Base-by-base conservation (phyloP, 495 filamentous ascomycete genomes). In the Recurvomyces mirabilis region DNA sequence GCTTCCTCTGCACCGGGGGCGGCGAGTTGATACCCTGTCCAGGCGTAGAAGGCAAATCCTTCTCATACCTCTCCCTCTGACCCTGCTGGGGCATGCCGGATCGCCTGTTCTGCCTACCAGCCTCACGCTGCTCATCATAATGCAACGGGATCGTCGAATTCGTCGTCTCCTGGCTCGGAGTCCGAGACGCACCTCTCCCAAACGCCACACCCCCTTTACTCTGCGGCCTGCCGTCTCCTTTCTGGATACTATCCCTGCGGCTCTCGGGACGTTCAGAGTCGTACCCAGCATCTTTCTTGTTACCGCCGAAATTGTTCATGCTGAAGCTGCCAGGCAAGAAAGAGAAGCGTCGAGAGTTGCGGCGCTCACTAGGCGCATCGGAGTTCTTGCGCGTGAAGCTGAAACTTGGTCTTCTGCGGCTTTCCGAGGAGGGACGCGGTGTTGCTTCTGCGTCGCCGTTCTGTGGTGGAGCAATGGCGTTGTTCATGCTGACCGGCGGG, bases 271-370 rank as follows among this genome's bases (percentile, higher is more conserved):
- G 12, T 17, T 36, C 48, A 5, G 43, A 39, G 70, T 69, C 2
- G 68, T 54, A 52, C 31, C 41, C 26, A 17, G 53, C 49, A 23
- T 64, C 57, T 50, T 57, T 47, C 41, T 36, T 37, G 31, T 46
- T 11, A 21, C 36, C 18, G 37, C 52, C 46, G 25, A 64, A 62
- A 28, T 44, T 66, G 56, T 73, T 79, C 59, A 75, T 64, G 17
- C 84, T 88, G 60, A 91, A 83, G 4, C 75, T 80, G 5, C 71
- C 59, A 0, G 86, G 86, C 12, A 96, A 68, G 34, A 98, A 73
- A 1, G 85, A 93, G 61, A 87, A 88, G 29, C 54, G 50, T 24
- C 51, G 41, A 1, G 54, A 54, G 19, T 47, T 46, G 9, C 47
- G 46, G 14, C 74, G 77, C 44, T 79, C 77, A 23, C 71, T 71